Percentiles rank a stretch among this genome's conserved stretches.
phyloP scores from a whole-genome alignment of 1,284 basidiomycete species.

The Sphagnurus paluster region DNA sequence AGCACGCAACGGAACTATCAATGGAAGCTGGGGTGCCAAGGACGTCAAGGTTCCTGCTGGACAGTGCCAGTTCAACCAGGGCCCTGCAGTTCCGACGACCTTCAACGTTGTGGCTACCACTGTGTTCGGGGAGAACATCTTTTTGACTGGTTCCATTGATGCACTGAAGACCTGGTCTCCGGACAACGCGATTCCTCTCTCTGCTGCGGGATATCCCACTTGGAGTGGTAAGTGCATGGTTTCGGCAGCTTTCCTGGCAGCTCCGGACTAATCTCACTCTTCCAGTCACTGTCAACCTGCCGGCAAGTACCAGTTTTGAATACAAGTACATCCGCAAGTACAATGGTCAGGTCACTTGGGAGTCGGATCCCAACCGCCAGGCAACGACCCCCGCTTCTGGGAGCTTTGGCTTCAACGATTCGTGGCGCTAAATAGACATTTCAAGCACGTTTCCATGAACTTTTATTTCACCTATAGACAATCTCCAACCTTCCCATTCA shows the following conservation, averaged over 20 bases:
- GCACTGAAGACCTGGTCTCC: constrained; percentile 65
- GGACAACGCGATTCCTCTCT: constrained; percentile 56
- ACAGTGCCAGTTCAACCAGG: constrained; percentile 31
- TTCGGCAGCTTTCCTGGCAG: constrained; percentile 4
- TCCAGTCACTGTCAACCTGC: constrained; percentile 36
- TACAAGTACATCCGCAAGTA: constrained; percentile 52
- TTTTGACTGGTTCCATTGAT: constrained; percentile 62
- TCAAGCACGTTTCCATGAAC: too few relatives aligned
- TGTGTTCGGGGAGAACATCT: constrained; percentile 71
- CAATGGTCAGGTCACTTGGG: constrained; percentile 48
- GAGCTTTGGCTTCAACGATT: constrained; percentile 21
- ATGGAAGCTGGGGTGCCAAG: constrained; percentile 66
- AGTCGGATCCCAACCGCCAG: constrained; percentile 43
- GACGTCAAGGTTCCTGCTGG: constrained; percentile 51
- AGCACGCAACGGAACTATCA: constrained; percentile 44
- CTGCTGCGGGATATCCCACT: constrained; percentile 59
- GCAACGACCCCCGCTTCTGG: constrained; percentile 30
- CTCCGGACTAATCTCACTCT: not conserved
- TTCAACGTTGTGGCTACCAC: constrained; percentile 70
- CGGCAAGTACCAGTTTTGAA: constrained; percentile 34
- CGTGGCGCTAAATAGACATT: constrained; percentile 21
- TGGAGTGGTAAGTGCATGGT: constrained; percentile 64
- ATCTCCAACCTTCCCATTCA: too few relatives aligned
- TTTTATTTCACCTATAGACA: too few relatives aligned
- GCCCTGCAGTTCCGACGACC: constrained; percentile 51